Evolutionary conservation across 2,329 filamentous ascomycete genomes (phyloP), one percentile per base, ranked within the genome.

Genomic region (Neophaeococcomyces mojaviensis): DNA sequence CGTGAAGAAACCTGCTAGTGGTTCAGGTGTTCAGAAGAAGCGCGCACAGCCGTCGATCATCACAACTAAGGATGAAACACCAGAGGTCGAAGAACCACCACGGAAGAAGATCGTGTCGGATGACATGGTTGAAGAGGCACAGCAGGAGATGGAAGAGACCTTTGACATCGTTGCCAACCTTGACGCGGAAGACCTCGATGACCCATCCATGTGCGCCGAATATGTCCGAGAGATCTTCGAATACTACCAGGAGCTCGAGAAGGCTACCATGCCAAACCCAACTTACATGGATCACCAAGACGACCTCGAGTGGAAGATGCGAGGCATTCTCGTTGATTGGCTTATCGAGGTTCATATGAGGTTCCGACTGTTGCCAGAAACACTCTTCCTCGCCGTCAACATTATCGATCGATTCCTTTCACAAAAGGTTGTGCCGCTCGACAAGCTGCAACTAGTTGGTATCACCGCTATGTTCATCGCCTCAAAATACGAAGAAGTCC

Each of bases 381-480:
- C 92, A 2, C 77, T 97, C 37, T 98, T 96, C 77, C 79, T 98
- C 31, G 84, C 89, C 37, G 87, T 96, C 76, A 98, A 97, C 77
- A 88, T 97, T 65, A 94, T 97, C 63, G 92, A 98, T 66, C 89
- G 92, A 50, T 98, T 97, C 73, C 79, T 98, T 38, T 96, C 90
- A 0, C 81, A 82, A 61, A 96, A 97, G 73, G 84, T 96, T 26
- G 92, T 98, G 37, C 88, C 94, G 69, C 81, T 98, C 38, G 90
- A 97, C 65, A 88, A 89, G 51, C 82, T 98, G 4, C 92, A 98
- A 69, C 78, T 98, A 7, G 92, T 98, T 48, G 92, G 92, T 61
- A 89, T 97, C 60, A 95, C 92, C 19, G 92, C 90, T 66, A 97
- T 98, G 92, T 97, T 97, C 73, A 95, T 97, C 61, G 92, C 92